Conservation (phyloP, 2,329 filamentous ascomycete species). For the Epichloe elymi region DNA sequence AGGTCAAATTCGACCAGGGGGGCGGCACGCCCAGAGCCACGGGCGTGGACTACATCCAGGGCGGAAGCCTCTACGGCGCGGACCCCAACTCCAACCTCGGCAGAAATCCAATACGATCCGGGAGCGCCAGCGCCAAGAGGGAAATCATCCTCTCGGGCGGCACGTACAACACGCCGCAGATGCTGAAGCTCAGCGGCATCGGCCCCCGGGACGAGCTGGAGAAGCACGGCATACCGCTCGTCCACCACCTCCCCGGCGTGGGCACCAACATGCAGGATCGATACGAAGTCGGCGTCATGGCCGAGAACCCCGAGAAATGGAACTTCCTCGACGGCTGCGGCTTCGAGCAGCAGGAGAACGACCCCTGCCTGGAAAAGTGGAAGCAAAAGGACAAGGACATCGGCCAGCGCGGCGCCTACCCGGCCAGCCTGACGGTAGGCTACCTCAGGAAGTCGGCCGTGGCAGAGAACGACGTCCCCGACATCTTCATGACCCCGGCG, state of each 20-base stretch:
- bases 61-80: too few relatives aligned
- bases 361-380: constrained; percentile 24
- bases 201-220: constrained; percentile 26
- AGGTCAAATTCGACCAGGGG: too few relatives aligned
- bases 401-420: neutral
- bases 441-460: neutral
- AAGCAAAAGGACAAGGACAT: neutral
- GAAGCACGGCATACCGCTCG: constrained; percentile 32
- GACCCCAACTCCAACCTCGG: constrained; percentile 17
- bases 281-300: constrained; percentile 14
- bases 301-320: constrained; percentile 7
- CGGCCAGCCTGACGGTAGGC: neutral
- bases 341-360: constrained; percentile 13
- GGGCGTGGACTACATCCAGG: too few relatives aligned
- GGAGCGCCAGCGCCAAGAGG: constrained; percentile 18
- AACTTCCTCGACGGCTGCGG: constrained; percentile 12
- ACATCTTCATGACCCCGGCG: neutral
- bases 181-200: constrained; percentile 33
- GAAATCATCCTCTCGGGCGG: constrained; percentile 37
- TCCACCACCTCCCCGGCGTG: constrained; percentile 47
- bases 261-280: constrained; percentile 35
- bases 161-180: constrained; percentile 30
- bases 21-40: too few relatives aligned
- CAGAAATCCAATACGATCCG: neutral
- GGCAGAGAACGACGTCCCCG: neutral